Evolutionary conservation across 192 early-diverging fungal species (phyloP).

Genomic region (Powellomyces hirtus): DNA sequence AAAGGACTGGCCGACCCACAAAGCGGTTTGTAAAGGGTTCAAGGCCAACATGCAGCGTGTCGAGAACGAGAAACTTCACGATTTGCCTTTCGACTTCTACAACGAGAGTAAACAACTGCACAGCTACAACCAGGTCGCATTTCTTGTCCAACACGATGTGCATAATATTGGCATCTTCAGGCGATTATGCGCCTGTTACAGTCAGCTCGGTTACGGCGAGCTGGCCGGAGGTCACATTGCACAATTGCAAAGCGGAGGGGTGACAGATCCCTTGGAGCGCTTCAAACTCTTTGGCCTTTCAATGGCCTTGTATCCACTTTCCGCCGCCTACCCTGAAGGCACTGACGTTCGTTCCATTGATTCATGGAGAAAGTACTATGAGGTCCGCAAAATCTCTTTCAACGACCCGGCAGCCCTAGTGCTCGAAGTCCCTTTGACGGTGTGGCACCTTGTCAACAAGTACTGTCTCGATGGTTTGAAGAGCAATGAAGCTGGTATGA

Average conservation of each 20-base stretch:
- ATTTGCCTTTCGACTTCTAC: slow-evolving; percentile 53
- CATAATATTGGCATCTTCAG: slow-evolving; percentile 56
- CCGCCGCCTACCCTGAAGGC: slow-evolving; percentile 28
- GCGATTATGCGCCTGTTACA: slow-evolving; percentile 51
- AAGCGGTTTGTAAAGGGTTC: slow-evolving; percentile 40
- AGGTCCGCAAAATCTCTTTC: slow-evolving; percentile 32
- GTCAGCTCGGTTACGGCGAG: slow-evolving; percentile 45
- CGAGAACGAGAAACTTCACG: slow-evolving; percentile 40
- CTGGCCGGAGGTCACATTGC: slow-evolving; percentile 36
- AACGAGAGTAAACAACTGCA: slow-evolving; percentile 40
- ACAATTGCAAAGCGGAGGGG: slow-evolving; percentile 23
- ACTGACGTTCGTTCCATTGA: slow-evolving; percentile 33
- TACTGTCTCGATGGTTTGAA: slow-evolving; percentile 29
- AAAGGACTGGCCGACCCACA: slow-evolving; percentile 56
- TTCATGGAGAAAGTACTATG: slow-evolving; percentile 45
- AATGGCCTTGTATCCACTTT: slow-evolving; percentile 44
- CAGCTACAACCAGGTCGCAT: slow-evolving; percentile 50
- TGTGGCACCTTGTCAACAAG: slow-evolving; percentile 52
- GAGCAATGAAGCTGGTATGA: slow-evolving; percentile 10
- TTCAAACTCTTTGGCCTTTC: slow-evolving; percentile 46
- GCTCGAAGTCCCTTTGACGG: slow-evolving; percentile 51
- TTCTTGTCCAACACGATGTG: slow-evolving; percentile 40
- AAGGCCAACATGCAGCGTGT: slow-evolving; percentile 47
- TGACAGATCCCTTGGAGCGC: slow-evolving; percentile 31
- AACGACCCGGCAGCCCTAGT: slow-evolving; percentile 47